phyloP scores from a whole-genome alignment of 2,329 filamentous ascomycete genomes.

The Sphaerulina musiva region DNA sequence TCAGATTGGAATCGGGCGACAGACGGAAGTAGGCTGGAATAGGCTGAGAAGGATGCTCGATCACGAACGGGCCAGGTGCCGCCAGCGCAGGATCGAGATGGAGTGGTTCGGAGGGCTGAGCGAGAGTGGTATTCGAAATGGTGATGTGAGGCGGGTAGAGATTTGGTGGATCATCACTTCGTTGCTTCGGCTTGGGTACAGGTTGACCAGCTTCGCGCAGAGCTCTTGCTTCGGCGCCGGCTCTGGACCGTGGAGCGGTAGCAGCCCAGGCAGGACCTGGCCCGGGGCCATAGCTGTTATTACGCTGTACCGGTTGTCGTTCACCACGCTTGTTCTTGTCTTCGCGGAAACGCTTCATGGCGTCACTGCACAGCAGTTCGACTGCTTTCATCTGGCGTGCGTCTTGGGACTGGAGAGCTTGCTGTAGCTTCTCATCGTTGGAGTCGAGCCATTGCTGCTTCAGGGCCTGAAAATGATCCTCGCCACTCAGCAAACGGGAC shows the following conservation, averaged over 20 bases:
- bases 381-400: slow-evolving; percentile 56
- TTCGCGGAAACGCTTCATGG: slow-evolving; percentile 69
- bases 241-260: slow-evolving; percentile 17
- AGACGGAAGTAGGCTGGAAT: slow-evolving; percentile 65
- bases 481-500: slow-evolving; percentile 65
- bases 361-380: slow-evolving; percentile 66
- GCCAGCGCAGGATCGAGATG: slow-evolving; percentile 23
- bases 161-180: slow-evolving; percentile 1
- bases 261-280: slow-evolving; percentile 36
- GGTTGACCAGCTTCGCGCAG: slow-evolving; percentile 6
- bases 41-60: slow-evolving; percentile 23
- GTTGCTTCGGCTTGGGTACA: slow-evolving; percentile 9
- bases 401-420: slow-evolving; percentile 21
- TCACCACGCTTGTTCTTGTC: slow-evolving; percentile 48
- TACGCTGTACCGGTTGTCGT: slow-evolving; percentile 21
- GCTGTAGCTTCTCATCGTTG: slow-evolving; percentile 16
- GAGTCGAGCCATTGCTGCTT: slow-evolving; percentile 58
- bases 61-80: slow-evolving; percentile 19
- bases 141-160: slow-evolving; percentile 3
- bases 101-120: slow-evolving; percentile 16
- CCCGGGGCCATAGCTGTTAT: slow-evolving; percentile 34
- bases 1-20: slow-evolving; percentile 55
- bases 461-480: slow-evolving; percentile 63
- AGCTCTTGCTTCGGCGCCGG: slow-evolving; percentile 5
- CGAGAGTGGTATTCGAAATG: slow-evolving; percentile 8